A percentile compares a stretch with the other conserved stretches of the same genome.
Evolutionary conservation across 495 filamentous ascomycete species (phyloP).

Genomic region (Mytilinidion resinicola): DNA sequence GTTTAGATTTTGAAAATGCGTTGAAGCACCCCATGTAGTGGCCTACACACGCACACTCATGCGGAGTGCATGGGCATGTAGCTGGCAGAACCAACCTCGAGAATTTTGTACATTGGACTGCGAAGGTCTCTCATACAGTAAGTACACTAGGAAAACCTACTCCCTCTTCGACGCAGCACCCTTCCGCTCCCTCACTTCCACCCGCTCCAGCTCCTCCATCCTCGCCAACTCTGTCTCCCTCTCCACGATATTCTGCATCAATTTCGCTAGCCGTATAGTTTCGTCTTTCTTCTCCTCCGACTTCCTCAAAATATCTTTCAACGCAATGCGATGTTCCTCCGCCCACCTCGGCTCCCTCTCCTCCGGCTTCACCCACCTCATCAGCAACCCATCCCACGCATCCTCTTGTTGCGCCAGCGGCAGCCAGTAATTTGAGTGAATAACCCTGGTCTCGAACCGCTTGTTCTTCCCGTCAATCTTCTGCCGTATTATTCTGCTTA

Average conservation of each 20-base stretch:
- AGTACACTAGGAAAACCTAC: too few species aligned
- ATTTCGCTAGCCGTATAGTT: conserved; percentile 35
- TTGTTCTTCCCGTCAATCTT: conserved; percentile 40
- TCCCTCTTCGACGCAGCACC: background rate
- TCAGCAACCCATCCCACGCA: conserved; percentile 46
- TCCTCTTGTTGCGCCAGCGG: conserved; percentile 52
- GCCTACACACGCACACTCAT: too few species aligned
- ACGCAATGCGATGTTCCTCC: conserved; percentile 3
- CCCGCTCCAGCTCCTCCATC: conserved; percentile 32
- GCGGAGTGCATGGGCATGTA: too few species aligned
- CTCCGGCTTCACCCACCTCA: background rate
- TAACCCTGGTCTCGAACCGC: conserved; percentile 33
- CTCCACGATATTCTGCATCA: conserved; percentile 45
- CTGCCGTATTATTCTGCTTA: conserved; percentile 52
- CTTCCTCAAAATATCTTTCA: conserved; percentile 18
- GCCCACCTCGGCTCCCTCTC: background rate
- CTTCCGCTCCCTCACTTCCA: conserved; percentile 21
- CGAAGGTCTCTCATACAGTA: too few species aligned
- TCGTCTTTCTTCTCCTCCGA: conserved; percentile 17
- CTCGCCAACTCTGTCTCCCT: conserved; percentile 42
- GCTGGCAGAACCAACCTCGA: too few species aligned
- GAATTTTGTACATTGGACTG: too few species aligned
- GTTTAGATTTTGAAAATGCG: too few species aligned
- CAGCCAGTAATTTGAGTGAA: conserved; percentile 34
- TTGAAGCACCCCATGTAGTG: too few species aligned